Conservation (phyloP, 2,329 filamentous ascomycete species). For the Cercospora canescens region DNA sequence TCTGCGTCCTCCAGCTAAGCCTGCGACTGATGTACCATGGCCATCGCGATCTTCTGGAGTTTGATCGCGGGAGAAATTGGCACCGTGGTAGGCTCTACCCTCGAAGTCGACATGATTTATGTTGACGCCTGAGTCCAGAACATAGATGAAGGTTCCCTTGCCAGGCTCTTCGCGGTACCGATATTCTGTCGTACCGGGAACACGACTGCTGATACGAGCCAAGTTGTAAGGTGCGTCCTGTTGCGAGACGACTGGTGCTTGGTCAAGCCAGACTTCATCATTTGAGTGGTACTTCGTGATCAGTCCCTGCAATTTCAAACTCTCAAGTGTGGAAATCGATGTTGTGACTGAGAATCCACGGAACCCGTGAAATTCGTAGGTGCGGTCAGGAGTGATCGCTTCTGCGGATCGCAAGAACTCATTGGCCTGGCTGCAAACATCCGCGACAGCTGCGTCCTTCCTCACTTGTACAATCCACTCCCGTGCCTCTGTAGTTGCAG, state of each 20-base stretch:
- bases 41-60: constrained; percentile 52
- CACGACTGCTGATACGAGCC: constrained; percentile 24
- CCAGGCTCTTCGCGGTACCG: constrained; percentile 24
- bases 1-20: constrained; percentile 68
- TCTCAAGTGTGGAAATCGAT: constrained; percentile 34
- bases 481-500: constrained; percentile 11
- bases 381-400: constrained; percentile 26
- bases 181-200: constrained; percentile 27
- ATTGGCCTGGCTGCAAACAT: constrained; percentile 14
- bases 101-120: constrained; percentile 36
- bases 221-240: constrained; percentile 35
- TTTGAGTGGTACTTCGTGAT: constrained; percentile 39
- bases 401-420: constrained; percentile 6
- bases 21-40: constrained; percentile 77
- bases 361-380: constrained; percentile 41
- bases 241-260: constrained; percentile 41
- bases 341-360: constrained; percentile 40
- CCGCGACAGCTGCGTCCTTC: constrained; percentile 15
- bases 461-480: constrained; percentile 26
- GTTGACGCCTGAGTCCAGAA: constrained; percentile 33
- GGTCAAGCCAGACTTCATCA: constrained; percentile 38
- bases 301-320: constrained; percentile 26
- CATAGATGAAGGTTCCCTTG: constrained; percentile 19
- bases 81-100: constrained; percentile 34
- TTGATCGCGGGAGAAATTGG: constrained; percentile 34